Conservation (phyloP, 768 basidiomycete genomes). For the Cystofilobasidium capitatum region DNA sequence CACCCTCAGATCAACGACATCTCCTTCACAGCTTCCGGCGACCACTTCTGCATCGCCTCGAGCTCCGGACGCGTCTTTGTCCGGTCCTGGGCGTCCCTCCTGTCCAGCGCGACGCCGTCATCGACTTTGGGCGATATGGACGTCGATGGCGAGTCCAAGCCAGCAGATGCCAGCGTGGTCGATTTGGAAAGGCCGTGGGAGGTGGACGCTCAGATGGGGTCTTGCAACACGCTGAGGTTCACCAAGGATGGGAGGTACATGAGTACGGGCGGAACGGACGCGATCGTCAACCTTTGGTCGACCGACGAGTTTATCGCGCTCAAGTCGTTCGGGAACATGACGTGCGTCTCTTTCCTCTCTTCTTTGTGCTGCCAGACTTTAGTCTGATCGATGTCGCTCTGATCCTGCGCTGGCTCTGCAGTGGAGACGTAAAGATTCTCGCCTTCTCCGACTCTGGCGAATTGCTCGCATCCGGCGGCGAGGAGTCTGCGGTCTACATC, state of each 20-base stretch:
- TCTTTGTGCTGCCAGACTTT: background rate
- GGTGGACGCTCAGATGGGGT: slow-evolving; percentile 1
- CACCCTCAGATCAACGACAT: slow-evolving; percentile 9
- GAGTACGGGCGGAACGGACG: slow-evolving; percentile 14
- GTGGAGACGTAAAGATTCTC: slow-evolving; percentile 11
- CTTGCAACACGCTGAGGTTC: background rate
- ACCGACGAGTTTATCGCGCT: slow-evolving; percentile 13
- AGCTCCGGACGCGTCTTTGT: slow-evolving; percentile 2
- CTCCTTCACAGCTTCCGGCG: slow-evolving; percentile 14
- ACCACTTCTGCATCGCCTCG: slow-evolving; percentile 3
- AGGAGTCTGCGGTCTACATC: slow-evolving; percentile 13
- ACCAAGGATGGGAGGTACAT: background rate
- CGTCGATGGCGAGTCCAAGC: background rate
- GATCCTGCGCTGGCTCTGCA: background rate
- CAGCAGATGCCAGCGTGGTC: background rate
- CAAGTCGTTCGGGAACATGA: slow-evolving; percentile 19
- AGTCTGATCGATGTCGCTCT: too few relatives aligned
- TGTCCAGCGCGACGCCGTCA: background rate
- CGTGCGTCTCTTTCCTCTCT: slow-evolving; percentile 7
- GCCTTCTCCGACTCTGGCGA: slow-evolving; percentile 17
- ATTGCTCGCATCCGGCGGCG: slow-evolving; percentile 17
- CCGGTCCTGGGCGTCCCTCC: slow-evolving; percentile 16
- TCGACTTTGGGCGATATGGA: background rate
- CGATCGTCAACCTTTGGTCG: slow-evolving; percentile 21
- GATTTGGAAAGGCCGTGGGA: background rate